phyloP scores from a whole-genome alignment of 805 yeast genomes.

The Spathaspora boniae region DNA sequence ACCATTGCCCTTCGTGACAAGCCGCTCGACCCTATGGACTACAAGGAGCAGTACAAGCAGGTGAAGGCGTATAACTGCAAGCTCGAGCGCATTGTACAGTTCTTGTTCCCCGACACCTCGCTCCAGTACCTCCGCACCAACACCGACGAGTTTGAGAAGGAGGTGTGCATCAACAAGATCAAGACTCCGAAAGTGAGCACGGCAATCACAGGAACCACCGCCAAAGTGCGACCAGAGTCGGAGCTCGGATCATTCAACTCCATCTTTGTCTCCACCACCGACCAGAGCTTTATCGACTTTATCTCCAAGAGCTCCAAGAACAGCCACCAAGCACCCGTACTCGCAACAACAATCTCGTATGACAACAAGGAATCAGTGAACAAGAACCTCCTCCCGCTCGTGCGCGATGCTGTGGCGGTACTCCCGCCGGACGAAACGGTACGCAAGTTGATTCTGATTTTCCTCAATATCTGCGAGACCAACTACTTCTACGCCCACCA shows the following conservation, averaged over 20 bases:
- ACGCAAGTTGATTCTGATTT: slow-evolving; percentile 10
- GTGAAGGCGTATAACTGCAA: slow-evolving; percentile 11
- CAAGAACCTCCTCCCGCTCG: slow-evolving; percentile 7
- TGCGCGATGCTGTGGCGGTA: slow-evolving; percentile 11
- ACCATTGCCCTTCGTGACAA: slow-evolving; percentile 10
- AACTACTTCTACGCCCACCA: slow-evolving; percentile 16
- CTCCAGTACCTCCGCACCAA: slow-evolving; percentile 11
- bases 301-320: slow-evolving; percentile 9
- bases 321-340: not conserved
- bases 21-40: slow-evolving; percentile 8
- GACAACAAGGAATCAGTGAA: slow-evolving; percentile 6
- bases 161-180: slow-evolving; percentile 6
- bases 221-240: slow-evolving; percentile 1
- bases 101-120: slow-evolving; percentile 8
- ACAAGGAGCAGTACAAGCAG: slow-evolving; percentile 5
- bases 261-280: slow-evolving; percentile 13
- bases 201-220: not conserved
- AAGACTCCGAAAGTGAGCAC: slow-evolving; percentile 1
- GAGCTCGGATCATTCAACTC: slow-evolving; percentile 6
- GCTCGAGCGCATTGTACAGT: slow-evolving; percentile 13
- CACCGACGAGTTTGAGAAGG: slow-evolving; percentile 12
- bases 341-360: slow-evolving; percentile 6
- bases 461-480: slow-evolving; percentile 15
- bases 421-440: slow-evolving; percentile 11
- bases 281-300: slow-evolving; percentile 15